A percentile compares a stretch with the other conserved stretches of the same genome.
phyloP scores from a whole-genome alignment of 2,329 filamentous ascomycete species.

The Pseudopyrenochaeta lycopersici region DNA sequence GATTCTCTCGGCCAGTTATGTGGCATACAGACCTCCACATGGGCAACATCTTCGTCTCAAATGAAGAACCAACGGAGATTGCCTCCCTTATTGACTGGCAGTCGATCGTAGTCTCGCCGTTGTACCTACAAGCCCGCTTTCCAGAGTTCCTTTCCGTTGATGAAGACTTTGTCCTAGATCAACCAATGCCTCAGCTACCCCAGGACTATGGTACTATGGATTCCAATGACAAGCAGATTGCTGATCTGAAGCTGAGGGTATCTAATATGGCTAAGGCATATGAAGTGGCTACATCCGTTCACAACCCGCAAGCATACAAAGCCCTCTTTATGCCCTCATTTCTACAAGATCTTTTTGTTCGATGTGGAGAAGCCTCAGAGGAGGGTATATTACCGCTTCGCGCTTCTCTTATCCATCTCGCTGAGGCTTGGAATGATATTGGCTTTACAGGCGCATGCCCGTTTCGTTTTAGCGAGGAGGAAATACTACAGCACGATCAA shows the following conservation, averaged over 20 bases:
- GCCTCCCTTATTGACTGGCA: conserved; percentile 31
- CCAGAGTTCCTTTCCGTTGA: conserved; percentile 19
- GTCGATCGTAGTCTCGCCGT: conserved; percentile 24
- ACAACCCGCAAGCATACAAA: conserved; percentile 18
- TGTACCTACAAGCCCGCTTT: conserved; percentile 24
- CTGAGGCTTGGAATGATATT: conserved; percentile 34
- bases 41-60: conserved; percentile 44
- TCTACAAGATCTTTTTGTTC: conserved; percentile 43
- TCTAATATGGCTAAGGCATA: conserved; percentile 38
- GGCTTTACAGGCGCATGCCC: conserved; percentile 29
- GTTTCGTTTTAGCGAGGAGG: no score
- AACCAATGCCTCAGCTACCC: conserved; percentile 12
- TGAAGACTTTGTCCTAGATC: conserved; percentile 18
- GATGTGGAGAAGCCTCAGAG: conserved; percentile 31
- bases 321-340: conserved; percentile 36
- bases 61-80: conserved; percentile 25
- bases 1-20: conserved; percentile 11
- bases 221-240: conserved; percentile 9
- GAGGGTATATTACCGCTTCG: conserved; percentile 44
- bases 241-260: conserved; percentile 8
- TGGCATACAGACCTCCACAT: conserved; percentile 50
- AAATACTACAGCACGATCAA: no score
- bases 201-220: conserved; percentile 16
- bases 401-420: conserved; percentile 44
- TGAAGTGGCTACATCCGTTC: conserved; percentile 36